Conservation (phyloP, 1,139 yeast genomes). For the Nakaseomyces bracarensis region DNA sequence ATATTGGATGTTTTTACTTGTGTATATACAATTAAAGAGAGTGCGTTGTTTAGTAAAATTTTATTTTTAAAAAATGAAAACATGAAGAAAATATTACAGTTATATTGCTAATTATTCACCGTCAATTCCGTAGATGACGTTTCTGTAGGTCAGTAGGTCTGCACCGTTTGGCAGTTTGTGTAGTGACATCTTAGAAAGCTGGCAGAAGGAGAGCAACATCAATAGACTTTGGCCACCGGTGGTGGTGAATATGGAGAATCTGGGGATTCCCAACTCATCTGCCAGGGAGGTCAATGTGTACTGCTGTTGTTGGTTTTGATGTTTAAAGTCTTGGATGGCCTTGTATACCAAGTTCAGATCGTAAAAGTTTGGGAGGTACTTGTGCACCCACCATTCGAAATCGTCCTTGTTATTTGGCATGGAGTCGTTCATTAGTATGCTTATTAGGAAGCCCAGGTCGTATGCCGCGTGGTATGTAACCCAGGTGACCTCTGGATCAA, state of each 20-base stretch:
- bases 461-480: slow-evolving; percentile 90
- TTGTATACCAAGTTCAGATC: slow-evolving; percentile 78
- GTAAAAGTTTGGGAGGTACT: slow-evolving; percentile 73
- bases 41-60: too few species aligned
- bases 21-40: too few species aligned
- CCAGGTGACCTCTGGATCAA: slow-evolving; percentile 74
- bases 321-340: slow-evolving; percentile 34
- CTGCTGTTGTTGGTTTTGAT: slow-evolving; percentile 23
- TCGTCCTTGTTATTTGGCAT: slow-evolving; percentile 81
- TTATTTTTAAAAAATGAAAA: too few species aligned
- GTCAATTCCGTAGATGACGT: slow-evolving; percentile 45
- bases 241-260: slow-evolving; percentile 43
- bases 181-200: slow-evolving; percentile 38
- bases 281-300: slow-evolving; percentile 35
- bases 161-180: slow-evolving; percentile 31
- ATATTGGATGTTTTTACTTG: too few species aligned
- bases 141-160: slow-evolving; percentile 39
- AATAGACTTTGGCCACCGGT: slow-evolving; percentile 43
- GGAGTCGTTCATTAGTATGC: slow-evolving; percentile 63
- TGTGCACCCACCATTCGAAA: slow-evolving; percentile 61
- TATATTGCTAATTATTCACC: slow-evolving; percentile 11
- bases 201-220: slow-evolving; percentile 52
- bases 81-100: too few species aligned
- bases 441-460: slow-evolving; percentile 82
- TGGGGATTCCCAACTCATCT: slow-evolving; percentile 50